Percentiles rank a stretch among this genome's conserved stretches.
These are phyloP conservation scores for Picochlorum sp. DNA, from an alignment of 139 green algal species.

Conservation along the genomic window DNA sequence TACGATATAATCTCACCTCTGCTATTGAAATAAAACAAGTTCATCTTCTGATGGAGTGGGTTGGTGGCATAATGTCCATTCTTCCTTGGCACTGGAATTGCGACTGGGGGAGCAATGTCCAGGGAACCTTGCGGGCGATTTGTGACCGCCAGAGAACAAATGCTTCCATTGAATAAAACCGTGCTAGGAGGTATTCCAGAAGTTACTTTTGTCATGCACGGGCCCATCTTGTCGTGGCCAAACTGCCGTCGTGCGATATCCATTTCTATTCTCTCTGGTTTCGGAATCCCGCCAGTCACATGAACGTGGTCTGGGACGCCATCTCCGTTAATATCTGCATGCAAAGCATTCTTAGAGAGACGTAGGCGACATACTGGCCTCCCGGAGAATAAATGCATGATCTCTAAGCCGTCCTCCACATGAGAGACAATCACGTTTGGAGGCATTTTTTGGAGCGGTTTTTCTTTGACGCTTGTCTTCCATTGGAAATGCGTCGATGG, in stretches of 20 bases:
- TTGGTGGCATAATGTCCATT: slow-evolving; percentile 32
- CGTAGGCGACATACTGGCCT: slow-evolving; percentile 73
- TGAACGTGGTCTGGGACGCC: slow-evolving; percentile 88
- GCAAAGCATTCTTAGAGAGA: slow-evolving; percentile 61
- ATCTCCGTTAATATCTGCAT: slow-evolving; percentile 92
- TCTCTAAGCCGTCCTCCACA: slow-evolving; percentile 83
- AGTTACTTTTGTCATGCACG: slow-evolving; percentile 32
- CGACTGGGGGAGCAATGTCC: slow-evolving; percentile 54
- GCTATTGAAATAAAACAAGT: slow-evolving; percentile 66
- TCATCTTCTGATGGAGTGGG: slow-evolving; percentile 27
- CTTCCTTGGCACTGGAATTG: slow-evolving; percentile 58
- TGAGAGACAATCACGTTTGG: slow-evolving; percentile 90
- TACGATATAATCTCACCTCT: slow-evolving; percentile 69
- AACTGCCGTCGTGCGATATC: slow-evolving; percentile 2
- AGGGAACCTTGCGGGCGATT: background rate
- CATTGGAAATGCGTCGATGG: background rate
- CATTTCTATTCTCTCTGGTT: slow-evolving; percentile 2
- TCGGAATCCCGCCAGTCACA: slow-evolving; percentile 18
- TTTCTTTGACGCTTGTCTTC: background rate
- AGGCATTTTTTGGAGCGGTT: background rate
- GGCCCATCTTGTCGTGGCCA: background rate
- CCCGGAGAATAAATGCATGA: slow-evolving; percentile 82
- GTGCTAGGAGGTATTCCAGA: slow-evolving; percentile 64
- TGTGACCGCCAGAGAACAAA: slow-evolving; percentile 41
- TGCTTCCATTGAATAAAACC: slow-evolving; percentile 73